Base-by-base conservation (phyloP, 2,329 filamentous ascomycete species). In the Xylariaceae sp. region DNA sequence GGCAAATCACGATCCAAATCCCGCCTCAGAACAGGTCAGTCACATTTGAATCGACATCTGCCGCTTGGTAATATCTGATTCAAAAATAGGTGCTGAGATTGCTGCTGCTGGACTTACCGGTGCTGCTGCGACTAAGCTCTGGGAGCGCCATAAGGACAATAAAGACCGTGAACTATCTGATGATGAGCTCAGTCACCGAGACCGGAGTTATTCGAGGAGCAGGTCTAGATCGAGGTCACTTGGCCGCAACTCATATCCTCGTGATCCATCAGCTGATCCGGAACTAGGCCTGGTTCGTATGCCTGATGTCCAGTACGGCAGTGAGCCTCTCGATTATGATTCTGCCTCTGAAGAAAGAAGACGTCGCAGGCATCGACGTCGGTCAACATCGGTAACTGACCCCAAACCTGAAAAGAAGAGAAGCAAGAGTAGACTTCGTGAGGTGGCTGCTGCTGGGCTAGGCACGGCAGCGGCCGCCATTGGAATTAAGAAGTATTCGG, bases 111-210 rank as follows among this genome's bases (percentile, higher is more conserved):
- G 82, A 5, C 72, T 84, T 5, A 81, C 80, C 18, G 82, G 80
- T 43, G 82, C 82, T 9, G 78, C 80, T 1, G 83, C 82, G 38
- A 80, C 78, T 60, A 84, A 83, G 65, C 63, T 85, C 18, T 86
- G 82, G 69, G 81, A 86, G 66, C 76, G 75, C 44, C 78, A 77
- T 59, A 77, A 82, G 67, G 78, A 83, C 11, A 85, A 83, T 75
- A 80, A 83, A 65, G 79, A 82, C 51, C 69, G 64, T 39, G 70
- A 73, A 54, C 66, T 68, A 45, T 66, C 61, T 51, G 64, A 69
- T 55, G 70, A 71, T 40, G 69, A 71, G 43, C 66, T 60, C 39
- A 62, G 62, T 47, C 55, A 64, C 43, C 63, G 62, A 49, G 60
- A 61, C 65, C 73, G 77, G 68, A 78, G 75, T 73, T 78, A 76